Evolutionary conservation across 192 early-diverging fungal genomes (phyloP).

Genomic region (Coemansia sp.): DNA sequence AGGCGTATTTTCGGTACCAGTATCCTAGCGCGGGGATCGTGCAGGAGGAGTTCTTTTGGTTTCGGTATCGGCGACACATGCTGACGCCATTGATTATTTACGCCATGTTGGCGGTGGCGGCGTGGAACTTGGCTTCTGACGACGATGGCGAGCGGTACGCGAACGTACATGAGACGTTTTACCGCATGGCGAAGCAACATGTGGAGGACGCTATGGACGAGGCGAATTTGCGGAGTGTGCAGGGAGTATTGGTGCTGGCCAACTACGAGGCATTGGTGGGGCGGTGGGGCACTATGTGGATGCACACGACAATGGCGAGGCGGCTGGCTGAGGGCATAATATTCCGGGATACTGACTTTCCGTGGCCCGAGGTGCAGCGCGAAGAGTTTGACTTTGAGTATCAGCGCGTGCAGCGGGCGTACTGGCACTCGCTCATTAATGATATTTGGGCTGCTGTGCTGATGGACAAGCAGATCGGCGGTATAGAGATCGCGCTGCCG

Average conservation of each 20-base stretch:
- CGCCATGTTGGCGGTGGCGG: conserved; percentile 51
- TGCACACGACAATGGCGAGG: conserved; percentile 56
- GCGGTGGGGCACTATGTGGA: conserved; percentile 56
- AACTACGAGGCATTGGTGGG: conserved; percentile 57
- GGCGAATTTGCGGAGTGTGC: conserved; percentile 51
- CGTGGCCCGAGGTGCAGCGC: conserved; percentile 48
- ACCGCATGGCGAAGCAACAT: conserved; percentile 44
- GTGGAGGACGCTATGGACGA: conserved; percentile 57
- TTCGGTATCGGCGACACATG: conserved; percentile 51
- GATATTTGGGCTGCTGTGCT: conserved; percentile 54
- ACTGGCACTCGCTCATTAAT: conserved; percentile 57
- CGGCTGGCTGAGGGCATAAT: conserved; percentile 52
- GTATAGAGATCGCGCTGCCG: conserved; percentile 43
- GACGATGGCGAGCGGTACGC: conserved; percentile 29
- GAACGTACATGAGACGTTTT: conserved; percentile 45
- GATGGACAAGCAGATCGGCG: conserved; percentile 55
- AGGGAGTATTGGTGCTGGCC: conserved; percentile 50
- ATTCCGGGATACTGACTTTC: conserved; percentile 48
- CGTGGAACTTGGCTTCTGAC: conserved; percentile 50
- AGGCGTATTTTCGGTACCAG: conserved; percentile 55
- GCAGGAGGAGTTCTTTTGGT: conserved; percentile 55
- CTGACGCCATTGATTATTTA: conserved; percentile 55
- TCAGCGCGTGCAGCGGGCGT: conserved; percentile 53
- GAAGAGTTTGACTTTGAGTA: conserved; percentile 52
- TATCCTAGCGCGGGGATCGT: conserved; percentile 53